Percentiles rank a stretch among this genome's conserved stretches.
Evolutionary conservation across 495 filamentous ascomycete genomes (phyloP).

Genomic region (Immersiella caudata): DNA sequence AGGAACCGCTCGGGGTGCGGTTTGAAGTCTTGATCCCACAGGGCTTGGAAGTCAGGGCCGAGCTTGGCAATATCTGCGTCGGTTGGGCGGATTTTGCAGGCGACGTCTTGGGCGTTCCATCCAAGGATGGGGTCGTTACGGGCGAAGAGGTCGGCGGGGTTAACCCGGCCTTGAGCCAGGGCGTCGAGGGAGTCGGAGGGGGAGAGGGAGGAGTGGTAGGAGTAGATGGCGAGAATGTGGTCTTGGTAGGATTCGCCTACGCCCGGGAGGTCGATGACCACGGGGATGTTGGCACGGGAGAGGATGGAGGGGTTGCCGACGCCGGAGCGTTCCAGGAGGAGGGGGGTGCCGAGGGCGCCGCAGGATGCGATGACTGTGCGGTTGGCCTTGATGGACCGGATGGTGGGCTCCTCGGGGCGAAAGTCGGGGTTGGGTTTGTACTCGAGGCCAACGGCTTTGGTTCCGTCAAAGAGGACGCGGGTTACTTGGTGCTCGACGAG

Average conservation of each 20-base stretch:
- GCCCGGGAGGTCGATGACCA: slow-evolving; percentile 47
- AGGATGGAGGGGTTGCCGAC: slow-evolving; percentile 51
- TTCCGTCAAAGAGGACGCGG: slow-evolving; percentile 55
- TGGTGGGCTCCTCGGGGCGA: neutral
- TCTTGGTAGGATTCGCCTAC: slow-evolving; percentile 57
- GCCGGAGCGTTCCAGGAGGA: slow-evolving; percentile 65
- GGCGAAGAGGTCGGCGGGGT: slow-evolving; percentile 30
- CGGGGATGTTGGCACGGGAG: slow-evolving; percentile 35
- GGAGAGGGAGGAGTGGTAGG: slow-evolving; percentile 37
- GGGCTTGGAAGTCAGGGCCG: slow-evolving; percentile 43
- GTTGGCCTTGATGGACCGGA: slow-evolving; percentile 37
- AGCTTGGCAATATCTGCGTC: slow-evolving; percentile 45
- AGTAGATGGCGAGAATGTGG: slow-evolving; percentile 43
- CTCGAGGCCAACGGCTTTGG: slow-evolving; percentile 50
- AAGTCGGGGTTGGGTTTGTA: slow-evolving; percentile 39
- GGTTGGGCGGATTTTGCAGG: slow-evolving; percentile 46
- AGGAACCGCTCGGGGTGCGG: slow-evolving; percentile 40
- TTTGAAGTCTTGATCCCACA: slow-evolving; percentile 52
- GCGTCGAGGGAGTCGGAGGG: slow-evolving; percentile 44
- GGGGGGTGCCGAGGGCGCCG: slow-evolving; percentile 59
- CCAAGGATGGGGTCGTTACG: slow-evolving; percentile 39
- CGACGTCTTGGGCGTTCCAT: slow-evolving; percentile 54
- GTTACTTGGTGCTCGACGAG: slow-evolving; percentile 53
- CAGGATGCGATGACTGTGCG: slow-evolving; percentile 62
- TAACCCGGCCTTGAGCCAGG: slow-evolving; percentile 28